These are phyloP conservation scores for Piper longum DNA, from an alignment of 164 flowering plant genomes.

Conservation along the genomic window DNA sequence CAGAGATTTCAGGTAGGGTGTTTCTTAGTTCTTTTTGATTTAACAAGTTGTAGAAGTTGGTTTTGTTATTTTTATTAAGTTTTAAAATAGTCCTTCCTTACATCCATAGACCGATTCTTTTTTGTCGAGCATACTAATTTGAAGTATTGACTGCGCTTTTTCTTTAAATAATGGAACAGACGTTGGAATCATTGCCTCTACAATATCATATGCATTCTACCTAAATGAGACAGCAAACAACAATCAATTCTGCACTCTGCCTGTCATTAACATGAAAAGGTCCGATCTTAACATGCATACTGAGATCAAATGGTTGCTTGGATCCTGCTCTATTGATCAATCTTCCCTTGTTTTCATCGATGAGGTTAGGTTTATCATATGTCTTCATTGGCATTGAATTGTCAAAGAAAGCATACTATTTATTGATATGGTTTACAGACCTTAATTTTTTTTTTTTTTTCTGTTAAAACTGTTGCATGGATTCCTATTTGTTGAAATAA, in stretches of 20 bases:
- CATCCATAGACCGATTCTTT: too few species aligned
- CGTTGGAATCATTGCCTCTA: slow-evolving; percentile 43
- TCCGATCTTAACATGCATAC: slow-evolving; percentile 31
- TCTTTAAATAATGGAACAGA: slow-evolving; percentile 17
- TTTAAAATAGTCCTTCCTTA: too few species aligned
- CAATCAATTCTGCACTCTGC: slow-evolving; percentile 44
- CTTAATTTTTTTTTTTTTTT: background rate
- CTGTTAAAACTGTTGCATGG: background rate
- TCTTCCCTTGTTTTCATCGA: slow-evolving; percentile 40
- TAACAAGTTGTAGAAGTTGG: background rate
- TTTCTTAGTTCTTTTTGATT: background rate
- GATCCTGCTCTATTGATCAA: slow-evolving; percentile 44
- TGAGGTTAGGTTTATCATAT: slow-evolving; percentile 26
- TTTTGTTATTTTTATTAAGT: too few species aligned
- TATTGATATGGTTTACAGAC: too few species aligned
- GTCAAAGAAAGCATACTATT: too few species aligned
- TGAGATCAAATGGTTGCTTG: slow-evolving; percentile 49
- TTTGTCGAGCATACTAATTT: too few species aligned
- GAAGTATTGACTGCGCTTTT: background rate
- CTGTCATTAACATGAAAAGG: slow-evolving; percentile 58
- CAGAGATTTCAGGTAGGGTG: slow-evolving; percentile 32
- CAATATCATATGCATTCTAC: slow-evolving; percentile 56
- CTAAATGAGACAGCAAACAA: slow-evolving; percentile 22
- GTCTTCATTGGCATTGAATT: background rate
- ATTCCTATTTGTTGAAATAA: slow-evolving; percentile 1